Percentiles rank a stretch among this genome's conserved stretches.
Evolutionary conservation across 129 eudicot genomes (phyloP).

Genomic region (Saussurea involucrata): DNA sequence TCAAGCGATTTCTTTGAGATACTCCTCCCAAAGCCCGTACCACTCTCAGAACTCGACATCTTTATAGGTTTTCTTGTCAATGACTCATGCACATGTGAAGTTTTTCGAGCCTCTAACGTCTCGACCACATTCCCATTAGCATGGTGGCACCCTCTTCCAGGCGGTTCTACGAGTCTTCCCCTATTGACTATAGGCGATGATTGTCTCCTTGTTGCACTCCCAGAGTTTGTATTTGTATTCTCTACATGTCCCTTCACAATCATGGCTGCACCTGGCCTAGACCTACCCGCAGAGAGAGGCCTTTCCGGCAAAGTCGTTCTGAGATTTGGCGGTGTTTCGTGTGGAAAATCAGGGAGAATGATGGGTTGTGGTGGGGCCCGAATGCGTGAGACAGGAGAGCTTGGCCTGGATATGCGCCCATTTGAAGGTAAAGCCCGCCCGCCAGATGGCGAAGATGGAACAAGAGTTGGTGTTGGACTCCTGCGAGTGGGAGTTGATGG

Average conservation of each 20-base stretch:
- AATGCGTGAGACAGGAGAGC: constrained; percentile 81
- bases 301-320: constrained; percentile 85
- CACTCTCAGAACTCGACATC: constrained; percentile 47
- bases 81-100: constrained; percentile 49
- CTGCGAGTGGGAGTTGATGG: constrained; percentile 97
- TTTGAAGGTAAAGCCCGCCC: constrained; percentile 50
- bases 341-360: constrained; percentile 74
- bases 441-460: constrained; percentile 48
- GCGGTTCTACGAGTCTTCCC: constrained; percentile 73
- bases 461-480: constrained; percentile 53
- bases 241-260: constrained; percentile 53
- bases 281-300: constrained; percentile 94
- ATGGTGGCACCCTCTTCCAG: constrained; percentile 50
- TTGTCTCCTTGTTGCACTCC: constrained; percentile 51
- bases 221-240: constrained; percentile 37
- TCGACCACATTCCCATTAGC: constrained; percentile 56
- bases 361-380: constrained; percentile 68
- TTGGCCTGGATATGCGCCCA: constrained; percentile 85
- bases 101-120: constrained; percentile 48
- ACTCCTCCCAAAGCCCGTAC: constrained; percentile 78
- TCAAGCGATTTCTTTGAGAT: constrained; percentile 93
- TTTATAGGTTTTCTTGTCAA: constrained; percentile 59
- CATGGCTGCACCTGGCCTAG: constrained; percentile 57
- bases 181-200: constrained; percentile 72
- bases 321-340: constrained; percentile 87